Percentiles rank a stretch among this genome's conserved stretches.
These are phyloP conservation scores for Fagus sylvatica DNA, from an alignment of 306 rosid species.

Conservation along the genomic window DNA sequence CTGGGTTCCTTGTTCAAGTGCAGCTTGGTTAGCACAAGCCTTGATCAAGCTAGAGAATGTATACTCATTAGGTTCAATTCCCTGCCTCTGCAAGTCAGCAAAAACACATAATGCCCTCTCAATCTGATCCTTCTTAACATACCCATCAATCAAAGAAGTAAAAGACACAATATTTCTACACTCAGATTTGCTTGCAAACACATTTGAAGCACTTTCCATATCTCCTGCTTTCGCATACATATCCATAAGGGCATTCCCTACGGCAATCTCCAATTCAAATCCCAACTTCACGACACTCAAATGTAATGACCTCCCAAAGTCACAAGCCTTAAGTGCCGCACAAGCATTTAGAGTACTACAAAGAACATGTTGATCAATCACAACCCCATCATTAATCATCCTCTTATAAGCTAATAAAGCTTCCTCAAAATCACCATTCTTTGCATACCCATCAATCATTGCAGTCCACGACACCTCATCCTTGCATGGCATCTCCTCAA, in stretches of 20 bases:
- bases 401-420: slow-evolving; percentile 47
- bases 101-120: slow-evolving; percentile 44
- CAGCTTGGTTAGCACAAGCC: slow-evolving; percentile 58
- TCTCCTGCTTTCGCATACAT: slow-evolving; percentile 53
- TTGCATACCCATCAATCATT: slow-evolving; percentile 58
- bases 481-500: slow-evolving; percentile 54
- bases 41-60: slow-evolving; percentile 65
- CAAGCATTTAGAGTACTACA: slow-evolving; percentile 50
- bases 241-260: slow-evolving; percentile 50
- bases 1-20: slow-evolving; percentile 55
- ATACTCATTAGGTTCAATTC: slow-evolving; percentile 54
- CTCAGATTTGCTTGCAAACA: slow-evolving; percentile 30
- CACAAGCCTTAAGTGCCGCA: slow-evolving; percentile 30
- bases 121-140: slow-evolving; percentile 41
- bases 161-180: slow-evolving; percentile 46
- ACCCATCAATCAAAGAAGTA: slow-evolving; percentile 51
- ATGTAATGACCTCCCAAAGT: slow-evolving; percentile 50
- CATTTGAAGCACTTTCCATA: slow-evolving; percentile 47
- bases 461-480: slow-evolving; percentile 60
- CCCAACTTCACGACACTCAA: slow-evolving; percentile 49
- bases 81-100: slow-evolving; percentile 39
- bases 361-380: slow-evolving; percentile 52
- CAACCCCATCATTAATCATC: slow-evolving; percentile 42
- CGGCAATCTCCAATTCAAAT: slow-evolving; percentile 35
- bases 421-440: slow-evolving; percentile 45